These are phyloP conservation scores for Mycosphaerella sp. DNA, from an alignment of 2,329 filamentous ascomycete species.

Conservation along the genomic window DNA sequence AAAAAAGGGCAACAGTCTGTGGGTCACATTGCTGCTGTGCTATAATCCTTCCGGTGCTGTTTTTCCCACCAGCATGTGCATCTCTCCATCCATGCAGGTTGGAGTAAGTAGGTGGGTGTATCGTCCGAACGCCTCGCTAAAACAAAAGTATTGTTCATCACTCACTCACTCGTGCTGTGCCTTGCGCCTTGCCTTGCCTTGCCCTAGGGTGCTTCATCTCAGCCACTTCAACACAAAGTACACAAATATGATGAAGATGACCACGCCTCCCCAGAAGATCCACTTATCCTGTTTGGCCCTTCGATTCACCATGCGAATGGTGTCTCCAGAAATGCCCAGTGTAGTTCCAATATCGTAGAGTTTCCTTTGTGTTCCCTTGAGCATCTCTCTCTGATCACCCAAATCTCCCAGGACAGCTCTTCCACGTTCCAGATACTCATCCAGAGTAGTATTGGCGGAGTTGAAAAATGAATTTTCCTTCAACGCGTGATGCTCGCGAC, in stretches of 20 bases:
- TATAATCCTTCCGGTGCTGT: conserved; percentile 1
- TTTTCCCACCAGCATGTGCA: neutral
- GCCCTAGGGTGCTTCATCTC: conserved; percentile 46
- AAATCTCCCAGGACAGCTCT: conserved; percentile 85
- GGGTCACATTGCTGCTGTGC: neutral
- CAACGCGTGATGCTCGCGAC: conserved; percentile 70
- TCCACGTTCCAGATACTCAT: conserved; percentile 89
- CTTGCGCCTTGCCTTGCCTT: neutral
- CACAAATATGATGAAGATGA: conserved; percentile 85
- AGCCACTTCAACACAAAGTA: conserved; percentile 85
- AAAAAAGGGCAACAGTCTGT: neutral
- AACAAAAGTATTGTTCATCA: neutral
- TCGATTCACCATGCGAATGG: conserved; percentile 92
- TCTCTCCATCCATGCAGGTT: neutral
- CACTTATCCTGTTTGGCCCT: conserved; percentile 93
- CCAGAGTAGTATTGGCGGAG: conserved; percentile 74
- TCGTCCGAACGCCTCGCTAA: conserved; percentile 14
- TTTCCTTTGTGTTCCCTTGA: conserved; percentile 87
- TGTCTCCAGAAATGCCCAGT: conserved; percentile 86
- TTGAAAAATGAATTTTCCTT: conserved; percentile 84
- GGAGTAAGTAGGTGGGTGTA: neutral
- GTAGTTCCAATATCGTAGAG: conserved; percentile 93
- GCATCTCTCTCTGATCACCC: conserved; percentile 81
- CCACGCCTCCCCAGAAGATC: conserved; percentile 85
- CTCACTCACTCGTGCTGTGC: neutral